These are phyloP conservation scores for Fulvia fulva DNA, from an alignment of 2,329 filamentous ascomycete genomes.

Conservation along the genomic window DNA sequence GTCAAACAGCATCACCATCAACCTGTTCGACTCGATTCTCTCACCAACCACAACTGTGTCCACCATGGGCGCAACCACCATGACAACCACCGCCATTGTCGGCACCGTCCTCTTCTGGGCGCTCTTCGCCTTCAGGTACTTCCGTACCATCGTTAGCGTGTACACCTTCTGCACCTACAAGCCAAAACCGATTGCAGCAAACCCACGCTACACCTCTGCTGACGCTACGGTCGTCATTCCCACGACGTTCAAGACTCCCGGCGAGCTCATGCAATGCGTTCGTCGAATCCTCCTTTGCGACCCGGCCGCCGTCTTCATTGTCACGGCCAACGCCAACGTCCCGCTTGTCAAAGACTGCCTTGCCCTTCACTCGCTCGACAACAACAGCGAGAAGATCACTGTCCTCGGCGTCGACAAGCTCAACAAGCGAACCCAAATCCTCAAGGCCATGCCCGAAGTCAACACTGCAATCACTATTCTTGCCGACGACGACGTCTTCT, in stretches of 20 bases:
- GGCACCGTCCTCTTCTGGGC: conserved; percentile 13
- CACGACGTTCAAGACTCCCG: conserved; percentile 32
- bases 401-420: conserved; percentile 33
- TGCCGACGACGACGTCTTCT: conserved; percentile 37
- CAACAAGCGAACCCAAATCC: conserved; percentile 35
- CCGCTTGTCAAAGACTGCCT: conserved; percentile 14
- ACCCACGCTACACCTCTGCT: conserved; percentile 24
- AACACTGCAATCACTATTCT: conserved; percentile 30
- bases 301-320: conserved; percentile 28
- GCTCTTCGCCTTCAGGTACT: conserved; percentile 25
- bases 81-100: background rate
- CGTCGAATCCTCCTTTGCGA: conserved; percentile 22
- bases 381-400: conserved; percentile 13
- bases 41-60: background rate
- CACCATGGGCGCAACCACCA: background rate
- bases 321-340: conserved; percentile 27
- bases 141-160: conserved; percentile 30
- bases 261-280: conserved; percentile 30
- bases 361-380: conserved; percentile 4
- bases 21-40: background rate
- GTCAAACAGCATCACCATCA: background rate
- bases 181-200: conserved; percentile 22
- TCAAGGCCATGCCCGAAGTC: conserved; percentile 29
- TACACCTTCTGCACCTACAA: conserved; percentile 28
- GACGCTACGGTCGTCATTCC: conserved; percentile 34